Percentiles rank a stretch among this genome's conserved stretches.
phyloP scores from a whole-genome alignment of 768 basidiomycete genomes.

The Trametes cinnabarina region DNA sequence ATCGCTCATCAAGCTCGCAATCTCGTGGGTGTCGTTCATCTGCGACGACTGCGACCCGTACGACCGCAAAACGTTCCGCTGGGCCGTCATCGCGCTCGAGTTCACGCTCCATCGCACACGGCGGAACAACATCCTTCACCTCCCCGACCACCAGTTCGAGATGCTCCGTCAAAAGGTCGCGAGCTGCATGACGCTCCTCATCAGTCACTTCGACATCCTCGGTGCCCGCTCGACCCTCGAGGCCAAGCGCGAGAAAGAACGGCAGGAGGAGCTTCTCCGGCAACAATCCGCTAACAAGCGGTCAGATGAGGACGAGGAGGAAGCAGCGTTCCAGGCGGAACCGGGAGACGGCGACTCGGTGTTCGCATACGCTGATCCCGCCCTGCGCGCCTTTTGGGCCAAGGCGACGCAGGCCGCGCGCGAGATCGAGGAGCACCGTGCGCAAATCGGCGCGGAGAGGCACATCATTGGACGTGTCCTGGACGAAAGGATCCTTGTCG shows the following conservation, averaged over 20 bases:
- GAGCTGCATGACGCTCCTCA: constrained; percentile 94
- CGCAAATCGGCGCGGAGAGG: constrained; percentile 61
- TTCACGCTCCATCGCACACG: constrained; percentile 87
- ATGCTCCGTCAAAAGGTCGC: constrained; percentile 89
- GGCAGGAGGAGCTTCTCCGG: constrained; percentile 59
- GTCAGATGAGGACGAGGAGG: constrained; percentile 52
- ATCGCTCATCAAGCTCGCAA: constrained; percentile 83
- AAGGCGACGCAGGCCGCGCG: constrained; percentile 56
- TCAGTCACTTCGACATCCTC: constrained; percentile 96
- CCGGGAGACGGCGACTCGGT: constrained; percentile 37
- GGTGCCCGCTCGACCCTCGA: constrained; percentile 88
- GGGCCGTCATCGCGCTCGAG: constrained; percentile 95
- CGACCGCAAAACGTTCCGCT: constrained; percentile 93
- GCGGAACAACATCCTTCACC: constrained; percentile 83
- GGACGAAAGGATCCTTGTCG: constrained; percentile 90
- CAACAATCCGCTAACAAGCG: constrained; percentile 50
- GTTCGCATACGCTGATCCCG: constrained; percentile 54
- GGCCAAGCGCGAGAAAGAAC: constrained; percentile 87
- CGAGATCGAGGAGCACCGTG: constrained; percentile 64
- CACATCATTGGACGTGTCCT: constrained; percentile 86
- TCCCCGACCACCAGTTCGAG: constrained; percentile 87
- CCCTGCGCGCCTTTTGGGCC: constrained; percentile 77
- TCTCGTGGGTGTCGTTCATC: constrained; percentile 98
- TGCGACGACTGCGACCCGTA: constrained; percentile 97
- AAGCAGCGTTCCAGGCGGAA: constrained; percentile 34